Percentiles rank a stretch among this genome's conserved stretches.
These are phyloP conservation scores for Pythium guiyangense DNA, from an alignment of 352 stramenopile species.

Conservation along the genomic window DNA sequence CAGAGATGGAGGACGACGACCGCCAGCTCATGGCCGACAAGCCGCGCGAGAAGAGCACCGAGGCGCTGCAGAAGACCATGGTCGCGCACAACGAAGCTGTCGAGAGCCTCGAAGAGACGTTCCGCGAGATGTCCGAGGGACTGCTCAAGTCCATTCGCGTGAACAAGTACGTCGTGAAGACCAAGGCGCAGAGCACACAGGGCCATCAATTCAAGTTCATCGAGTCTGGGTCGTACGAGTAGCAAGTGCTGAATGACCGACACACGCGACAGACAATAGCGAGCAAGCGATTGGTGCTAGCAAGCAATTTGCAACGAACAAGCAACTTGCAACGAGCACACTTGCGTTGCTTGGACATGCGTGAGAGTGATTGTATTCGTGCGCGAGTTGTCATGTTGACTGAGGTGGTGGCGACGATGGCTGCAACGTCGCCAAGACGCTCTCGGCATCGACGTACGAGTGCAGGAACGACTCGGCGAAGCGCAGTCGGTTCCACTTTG, in stretches of 20 bases:
- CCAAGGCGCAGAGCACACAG: slow-evolving; percentile 72
- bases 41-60: slow-evolving; percentile 54
- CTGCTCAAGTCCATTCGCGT: slow-evolving; percentile 79
- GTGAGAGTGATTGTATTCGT: too few species aligned
- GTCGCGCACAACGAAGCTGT: slow-evolving; percentile 66
- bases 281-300: neutral
- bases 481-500: slow-evolving; percentile 54
- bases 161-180: slow-evolving; percentile 84
- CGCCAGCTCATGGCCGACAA: slow-evolving; percentile 70
- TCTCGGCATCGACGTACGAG: slow-evolving; percentile 56
- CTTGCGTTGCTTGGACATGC: too few species aligned
- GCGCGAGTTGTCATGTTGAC: too few species aligned
- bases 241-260: neutral
- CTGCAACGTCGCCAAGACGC: slow-evolving; percentile 25
- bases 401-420: neutral
- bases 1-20: slow-evolving; percentile 83
- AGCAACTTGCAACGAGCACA: neutral
- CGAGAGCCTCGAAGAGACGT: slow-evolving; percentile 76
- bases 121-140: slow-evolving; percentile 81
- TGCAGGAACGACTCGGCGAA: slow-evolving; percentile 50
- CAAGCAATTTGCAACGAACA: neutral
- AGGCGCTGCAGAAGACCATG: slow-evolving; percentile 64
- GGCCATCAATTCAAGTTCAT: slow-evolving; percentile 84
- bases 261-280: neutral
- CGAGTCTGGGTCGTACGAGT: slow-evolving; percentile 72